Percentiles rank a stretch among this genome's conserved stretches.
These are phyloP conservation scores for Neohortaea acidophila DNA, from an alignment of 495 filamentous ascomycete species.

Conservation along the genomic window DNA sequence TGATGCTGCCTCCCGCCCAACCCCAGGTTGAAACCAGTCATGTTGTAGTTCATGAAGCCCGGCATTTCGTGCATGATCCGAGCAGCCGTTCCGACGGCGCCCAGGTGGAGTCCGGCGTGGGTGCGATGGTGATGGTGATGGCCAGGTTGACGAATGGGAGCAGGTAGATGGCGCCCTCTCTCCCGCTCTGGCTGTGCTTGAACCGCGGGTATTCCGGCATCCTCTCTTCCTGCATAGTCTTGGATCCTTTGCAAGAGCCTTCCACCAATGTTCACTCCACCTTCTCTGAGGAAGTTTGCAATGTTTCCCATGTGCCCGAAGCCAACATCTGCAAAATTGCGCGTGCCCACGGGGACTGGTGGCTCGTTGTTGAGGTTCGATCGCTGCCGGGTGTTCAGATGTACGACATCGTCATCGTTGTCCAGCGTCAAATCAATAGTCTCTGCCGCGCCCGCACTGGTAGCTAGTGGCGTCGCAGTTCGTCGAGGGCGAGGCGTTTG, in stretches of 20 bases:
- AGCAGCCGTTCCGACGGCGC: neutral
- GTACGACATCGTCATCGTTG: constrained; percentile 16
- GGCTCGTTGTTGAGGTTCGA: constrained; percentile 3
- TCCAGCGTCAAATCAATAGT: constrained; percentile 16
- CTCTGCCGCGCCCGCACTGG: neutral
- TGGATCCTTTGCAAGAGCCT: constrained; percentile 9
- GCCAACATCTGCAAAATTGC: neutral
- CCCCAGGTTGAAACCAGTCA: constrained; percentile 16
- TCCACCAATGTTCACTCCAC: neutral
- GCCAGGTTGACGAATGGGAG: neutral
- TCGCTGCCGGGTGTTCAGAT: constrained; percentile 1
- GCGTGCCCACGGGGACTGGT: constrained; percentile 3
- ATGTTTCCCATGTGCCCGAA: constrained; percentile 6
- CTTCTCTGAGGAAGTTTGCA: constrained; percentile 4
- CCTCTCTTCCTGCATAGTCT: neutral
- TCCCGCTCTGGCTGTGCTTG: constrained; percentile 1
- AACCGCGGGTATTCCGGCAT: neutral
- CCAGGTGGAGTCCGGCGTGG: too few species aligned
- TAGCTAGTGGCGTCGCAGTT: constrained; percentile 9
- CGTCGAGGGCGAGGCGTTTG: constrained; percentile 1
- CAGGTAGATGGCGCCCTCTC: neutral
- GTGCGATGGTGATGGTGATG: constrained; percentile 2
- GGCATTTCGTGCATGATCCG: constrained; percentile 7
- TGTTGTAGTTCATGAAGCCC: constrained; percentile 12
- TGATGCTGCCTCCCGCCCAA: constrained; percentile 2